Evolutionary conservation across 345 rosid species (phyloP).

Genomic region (Iberis pinnata): DNA sequence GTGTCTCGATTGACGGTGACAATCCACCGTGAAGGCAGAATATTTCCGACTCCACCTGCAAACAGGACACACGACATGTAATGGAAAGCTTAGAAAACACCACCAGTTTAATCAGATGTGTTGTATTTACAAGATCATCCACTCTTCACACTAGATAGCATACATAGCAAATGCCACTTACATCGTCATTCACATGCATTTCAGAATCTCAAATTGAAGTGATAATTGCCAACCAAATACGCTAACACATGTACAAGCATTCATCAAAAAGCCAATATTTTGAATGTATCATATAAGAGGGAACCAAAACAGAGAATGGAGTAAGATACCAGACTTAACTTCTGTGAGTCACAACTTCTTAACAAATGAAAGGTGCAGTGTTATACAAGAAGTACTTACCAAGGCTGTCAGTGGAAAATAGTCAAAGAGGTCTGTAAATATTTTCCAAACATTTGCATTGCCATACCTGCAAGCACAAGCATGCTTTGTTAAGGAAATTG

Average conservation of each 20-base stretch:
- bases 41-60: slow-evolving; percentile 94
- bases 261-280: neutral
- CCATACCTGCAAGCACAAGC: slow-evolving; percentile 68
- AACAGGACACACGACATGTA: slow-evolving; percentile 8
- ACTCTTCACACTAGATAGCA: neutral
- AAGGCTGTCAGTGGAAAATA: slow-evolving; percentile 95
- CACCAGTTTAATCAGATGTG: neutral
- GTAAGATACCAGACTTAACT: neutral
- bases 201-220: slow-evolving; percentile 1
- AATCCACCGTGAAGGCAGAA: slow-evolving; percentile 98
- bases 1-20: slow-evolving; percentile 96
- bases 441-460: slow-evolving; percentile 97
- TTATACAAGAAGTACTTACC: slow-evolving; percentile 42
- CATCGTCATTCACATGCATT: neutral
- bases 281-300: neutral
- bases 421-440: slow-evolving; percentile 94
- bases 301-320: neutral
- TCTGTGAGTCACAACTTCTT: neutral
- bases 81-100: slow-evolving; percentile 5
- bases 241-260: neutral
- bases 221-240: neutral
- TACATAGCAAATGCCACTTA: slow-evolving; percentile 1
- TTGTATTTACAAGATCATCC: neutral
- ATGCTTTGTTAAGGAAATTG: slow-evolving; percentile 9
- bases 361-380: slow-evolving; percentile 9